phyloP scores from a whole-genome alignment of 1,139 yeast species.

The Candida smagusa region DNA sequence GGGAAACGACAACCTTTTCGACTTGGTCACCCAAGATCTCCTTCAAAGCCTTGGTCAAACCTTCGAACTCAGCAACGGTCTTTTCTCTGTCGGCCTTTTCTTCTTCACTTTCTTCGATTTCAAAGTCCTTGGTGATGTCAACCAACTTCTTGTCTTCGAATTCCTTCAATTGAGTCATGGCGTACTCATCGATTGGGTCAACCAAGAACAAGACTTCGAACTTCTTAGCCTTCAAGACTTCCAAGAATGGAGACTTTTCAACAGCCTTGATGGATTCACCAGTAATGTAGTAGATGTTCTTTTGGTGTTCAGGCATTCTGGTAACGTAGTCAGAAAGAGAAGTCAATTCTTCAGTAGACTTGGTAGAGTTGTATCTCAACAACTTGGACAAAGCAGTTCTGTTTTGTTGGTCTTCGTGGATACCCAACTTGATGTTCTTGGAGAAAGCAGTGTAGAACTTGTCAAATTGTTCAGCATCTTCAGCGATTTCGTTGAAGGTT shows the following conservation, averaged over 20 bases:
- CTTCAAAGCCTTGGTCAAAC: conserved; percentile 92
- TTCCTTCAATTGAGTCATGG: conserved; percentile 98
- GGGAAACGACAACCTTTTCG: conserved; percentile 98
- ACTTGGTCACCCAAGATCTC: conserved; percentile 97
- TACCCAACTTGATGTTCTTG: conserved; percentile 98
- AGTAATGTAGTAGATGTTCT: conserved; percentile 98
- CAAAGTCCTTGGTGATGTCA: conserved; percentile 98
- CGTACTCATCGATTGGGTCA: conserved; percentile 99
- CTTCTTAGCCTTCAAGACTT: conserved; percentile 96
- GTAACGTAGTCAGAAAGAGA: conserved; percentile 96
- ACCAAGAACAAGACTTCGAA: conserved; percentile 96
- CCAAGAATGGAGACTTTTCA: conserved; percentile 99
- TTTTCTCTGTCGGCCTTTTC: conserved; percentile 93
- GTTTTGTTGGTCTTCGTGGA: conserved; percentile 99
- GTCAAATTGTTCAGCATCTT: conserved; percentile 97
- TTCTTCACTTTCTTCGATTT: conserved; percentile 97
- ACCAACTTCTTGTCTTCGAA: conserved; percentile 99
- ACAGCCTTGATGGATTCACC: conserved; percentile 98
- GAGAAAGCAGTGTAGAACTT: conserved; percentile 98
- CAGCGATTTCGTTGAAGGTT: conserved; percentile 98
- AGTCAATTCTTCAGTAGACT: conserved; percentile 89
- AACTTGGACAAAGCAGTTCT: conserved; percentile 93
- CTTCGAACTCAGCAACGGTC: conserved; percentile 89
- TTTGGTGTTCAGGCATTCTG: conserved; percentile 99
- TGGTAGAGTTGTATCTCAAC: conserved; percentile 95